Evolutionary conservation across 1,139 yeast species (phyloP).

Genomic region (Pneumocystis jirovecii): DNA sequence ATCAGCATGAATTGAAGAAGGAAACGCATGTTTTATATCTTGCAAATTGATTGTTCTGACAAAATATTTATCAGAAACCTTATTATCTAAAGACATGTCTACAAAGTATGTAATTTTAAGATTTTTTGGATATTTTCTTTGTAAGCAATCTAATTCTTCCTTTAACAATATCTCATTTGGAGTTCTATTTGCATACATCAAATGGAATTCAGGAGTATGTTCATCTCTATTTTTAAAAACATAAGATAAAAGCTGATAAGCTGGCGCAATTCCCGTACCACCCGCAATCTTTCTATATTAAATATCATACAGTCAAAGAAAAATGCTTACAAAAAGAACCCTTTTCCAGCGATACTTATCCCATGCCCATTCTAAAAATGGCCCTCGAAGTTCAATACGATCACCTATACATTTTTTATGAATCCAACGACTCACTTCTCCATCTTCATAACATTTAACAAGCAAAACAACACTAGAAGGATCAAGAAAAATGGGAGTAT

Average conservation of each 20-base stretch:
- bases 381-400: constrained; percentile 1
- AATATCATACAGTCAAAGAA: not conserved
- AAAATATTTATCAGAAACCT: not conserved
- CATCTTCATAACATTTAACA: constrained; percentile 7
- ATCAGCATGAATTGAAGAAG: not conserved
- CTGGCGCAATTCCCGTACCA: constrained; percentile 10
- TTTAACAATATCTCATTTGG: constrained; percentile 3
- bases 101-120: constrained; percentile 5
- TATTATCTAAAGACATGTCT: not conserved
- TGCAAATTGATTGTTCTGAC: not conserved
- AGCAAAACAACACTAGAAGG: constrained; percentile 1
- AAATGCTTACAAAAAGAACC: not conserved
- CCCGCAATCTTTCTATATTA: constrained; percentile 1
- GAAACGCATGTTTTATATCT: not conserved
- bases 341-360: not conserved
- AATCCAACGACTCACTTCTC: constrained; percentile 11
- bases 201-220: constrained; percentile 1
- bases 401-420: constrained; percentile 5
- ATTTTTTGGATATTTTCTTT: not conserved
- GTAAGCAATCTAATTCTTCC: constrained; percentile 1
- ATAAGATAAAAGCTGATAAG: constrained; percentile 4
- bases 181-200: constrained; percentile 5
- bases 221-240: not conserved
- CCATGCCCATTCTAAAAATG: constrained; percentile 3
- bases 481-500: constrained; percentile 3